A percentile compares a stretch with the other conserved stretches of the same genome.
phyloP scores from a whole-genome alignment of 2,329 filamentous ascomycete genomes.

The Aspergillus vadensis region DNA sequence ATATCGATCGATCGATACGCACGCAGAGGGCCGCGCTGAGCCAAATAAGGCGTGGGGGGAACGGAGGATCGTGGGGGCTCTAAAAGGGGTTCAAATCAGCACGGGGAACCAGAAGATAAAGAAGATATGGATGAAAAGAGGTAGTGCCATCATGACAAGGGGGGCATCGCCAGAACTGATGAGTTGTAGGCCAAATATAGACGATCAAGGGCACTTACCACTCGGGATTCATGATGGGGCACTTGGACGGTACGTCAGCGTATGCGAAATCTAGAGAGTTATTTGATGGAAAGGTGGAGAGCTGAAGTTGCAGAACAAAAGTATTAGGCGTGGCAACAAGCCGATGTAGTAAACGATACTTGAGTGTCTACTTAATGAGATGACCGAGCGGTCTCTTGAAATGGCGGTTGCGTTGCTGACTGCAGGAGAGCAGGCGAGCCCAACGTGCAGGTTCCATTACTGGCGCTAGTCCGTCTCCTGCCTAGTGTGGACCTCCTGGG shows the following conservation, averaged over 20 bases:
- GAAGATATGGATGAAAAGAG: not conserved
- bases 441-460: conserved; percentile 26
- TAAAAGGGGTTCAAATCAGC: conserved; percentile 16
- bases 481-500: conserved; percentile 6
- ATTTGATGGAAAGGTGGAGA: not conserved
- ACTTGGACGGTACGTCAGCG: conserved; percentile 11
- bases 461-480: not conserved
- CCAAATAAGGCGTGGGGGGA: not conserved
- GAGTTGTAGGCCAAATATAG: conserved; percentile 12
- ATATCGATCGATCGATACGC: conserved; percentile 23
- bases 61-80: conserved; percentile 23
- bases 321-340: conserved; percentile 11
- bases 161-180: conserved; percentile 6
- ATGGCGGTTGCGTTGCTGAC: conserved; percentile 31
- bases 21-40: not conserved
- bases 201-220: conserved; percentile 41
- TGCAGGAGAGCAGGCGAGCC: conserved; percentile 34
- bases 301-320: not conserved
- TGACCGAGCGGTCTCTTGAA: conserved; percentile 26
- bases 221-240: conserved; percentile 52
- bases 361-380: conserved; percentile 23
- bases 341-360: conserved; percentile 21
- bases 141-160: not conserved
- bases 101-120: not conserved
- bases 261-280: not conserved